Evolutionary conservation across 495 filamentous ascomycete species (phyloP), one percentile per base, ranked within the genome.

Genomic region (Tetracladium setigerum): DNA sequence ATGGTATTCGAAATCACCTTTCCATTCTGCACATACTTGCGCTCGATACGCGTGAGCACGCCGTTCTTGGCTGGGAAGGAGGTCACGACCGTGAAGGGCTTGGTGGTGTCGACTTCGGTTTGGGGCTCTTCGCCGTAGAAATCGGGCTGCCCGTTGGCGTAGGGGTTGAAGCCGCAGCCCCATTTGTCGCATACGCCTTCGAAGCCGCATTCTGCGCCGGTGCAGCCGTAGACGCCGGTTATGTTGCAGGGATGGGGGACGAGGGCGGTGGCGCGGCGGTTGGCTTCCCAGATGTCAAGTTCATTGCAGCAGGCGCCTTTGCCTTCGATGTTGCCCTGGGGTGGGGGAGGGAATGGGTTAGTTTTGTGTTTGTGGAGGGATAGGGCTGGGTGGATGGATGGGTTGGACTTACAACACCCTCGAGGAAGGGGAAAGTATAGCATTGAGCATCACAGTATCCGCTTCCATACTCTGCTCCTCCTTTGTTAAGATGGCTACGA

Each of bases 401-500:
- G 8, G 41, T 24, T 31, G 7, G 42, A 53, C 65, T 59, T 57
- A 74, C 72, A 13, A 72, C 59, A 22, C 80, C 79, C 53, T 81
- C 79, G 46, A 81, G 72, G 57, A 75, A 84, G 11, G 74, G 63
- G 15, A 61, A 59, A 14, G 66, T 62, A 33, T 67, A 71, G 61
- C 83, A 86, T 54, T 86, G 81, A 6, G 79, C 73, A 56, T 85
- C 82, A 57, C 83, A 87, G 66, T 87, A 86, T 0, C 81, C 82
- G 24, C 79, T 79, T 12, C 81, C 82, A 62, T 83, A 85, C 12
- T 67, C 59, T 11, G 81, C 78, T 24, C 82, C 81, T 4, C 76
- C 79, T 19, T 73, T 67, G 63, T 83, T 85, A 30, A 75, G 58
- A 12, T 64, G 57, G 55, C 64, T 70, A 49, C 72, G 61, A 19